Base-by-base conservation (phyloP, 2,329 filamentous ascomycete species). In the Neofusicoccum sp. region DNA sequence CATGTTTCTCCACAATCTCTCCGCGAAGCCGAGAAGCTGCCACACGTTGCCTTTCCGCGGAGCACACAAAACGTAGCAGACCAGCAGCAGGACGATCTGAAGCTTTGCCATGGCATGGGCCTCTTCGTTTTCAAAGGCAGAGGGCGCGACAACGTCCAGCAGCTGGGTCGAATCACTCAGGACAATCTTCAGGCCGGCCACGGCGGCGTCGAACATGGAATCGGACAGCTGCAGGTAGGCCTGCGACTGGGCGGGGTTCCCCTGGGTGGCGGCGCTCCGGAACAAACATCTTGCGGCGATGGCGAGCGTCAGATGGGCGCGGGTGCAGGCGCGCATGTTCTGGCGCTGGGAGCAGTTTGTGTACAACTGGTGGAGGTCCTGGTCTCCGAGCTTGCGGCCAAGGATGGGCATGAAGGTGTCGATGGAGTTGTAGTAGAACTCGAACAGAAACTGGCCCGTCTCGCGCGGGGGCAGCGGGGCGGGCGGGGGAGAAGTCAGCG, bases 341-440 rank as follows among this genome's bases (percentile, higher is more conserved):
- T 50, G 34, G 16, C 52, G 61, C 41, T 56, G 29, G 16, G n/a
- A 49, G 34, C 29, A 31, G 44, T 58, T 37, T 6, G 52, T 49
- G 29, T 63, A 63, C 5, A 63, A n/a, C 14, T 43, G 54, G 9
- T 50, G 14, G 1, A 63, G 52, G 45, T 63, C 61, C 43, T 49
- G 52, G 22, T 63, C 61, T 28, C 61, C 61, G 22, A 58, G 34
- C 28, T 59, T 49, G 29, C 52, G 52, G 34, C 52, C 61, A 3
- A 63, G 29, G 9, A 59, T 48, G 5, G 61, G 61, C 9, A 50
- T 43, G 14, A 63, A 41, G 1, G 44, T 34, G 36, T 63, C 52
- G 36, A 63, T 56, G 4, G 52, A 63, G n/a, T 63, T 48, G 45
- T 63, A 63, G 52, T 63, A 63, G 36, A 63, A 63, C 12, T 63